Conservation (phyloP, 192 early-diverging fungal species). For the Podila verticillata region DNA sequence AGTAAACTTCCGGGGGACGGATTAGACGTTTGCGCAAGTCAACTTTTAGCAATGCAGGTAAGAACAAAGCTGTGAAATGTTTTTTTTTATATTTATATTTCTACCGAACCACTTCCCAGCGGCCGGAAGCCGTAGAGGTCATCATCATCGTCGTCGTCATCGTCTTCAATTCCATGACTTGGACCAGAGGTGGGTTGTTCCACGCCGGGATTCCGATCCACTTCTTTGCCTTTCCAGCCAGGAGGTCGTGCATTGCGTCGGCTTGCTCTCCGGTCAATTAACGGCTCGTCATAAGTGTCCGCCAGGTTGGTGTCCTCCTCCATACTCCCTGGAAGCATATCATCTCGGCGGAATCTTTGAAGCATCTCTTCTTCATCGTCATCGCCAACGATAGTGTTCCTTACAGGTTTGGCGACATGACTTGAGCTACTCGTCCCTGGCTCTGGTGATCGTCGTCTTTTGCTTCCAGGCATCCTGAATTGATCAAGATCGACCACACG, state of each 20-base stretch:
- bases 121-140: not conserved
- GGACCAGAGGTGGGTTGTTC: not conserved
- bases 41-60: too few species aligned
- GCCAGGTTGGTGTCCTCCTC: too few species aligned
- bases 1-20: too few species aligned
- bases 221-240: not conserved
- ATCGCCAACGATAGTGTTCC: conserved; percentile 16
- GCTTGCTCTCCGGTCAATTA: conserved; percentile 21
- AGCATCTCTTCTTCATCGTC: conserved; percentile 22
- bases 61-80: too few species aligned
- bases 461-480: too few species aligned
- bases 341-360: not conserved
- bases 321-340: not conserved
- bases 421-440: not conserved
- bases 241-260: not conserved
- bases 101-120: not conserved
- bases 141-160: not conserved
- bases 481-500: too few species aligned
- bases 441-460: not conserved
- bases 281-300: conserved; percentile 18
- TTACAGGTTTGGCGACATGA: not conserved
- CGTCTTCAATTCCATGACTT: not conserved
- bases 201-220: not conserved
- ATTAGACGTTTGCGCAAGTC: too few species aligned
- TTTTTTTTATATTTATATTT: not conserved